Evolutionary conservation across 257 asterid species (phyloP).

Genomic region (Solanum acaule): DNA sequence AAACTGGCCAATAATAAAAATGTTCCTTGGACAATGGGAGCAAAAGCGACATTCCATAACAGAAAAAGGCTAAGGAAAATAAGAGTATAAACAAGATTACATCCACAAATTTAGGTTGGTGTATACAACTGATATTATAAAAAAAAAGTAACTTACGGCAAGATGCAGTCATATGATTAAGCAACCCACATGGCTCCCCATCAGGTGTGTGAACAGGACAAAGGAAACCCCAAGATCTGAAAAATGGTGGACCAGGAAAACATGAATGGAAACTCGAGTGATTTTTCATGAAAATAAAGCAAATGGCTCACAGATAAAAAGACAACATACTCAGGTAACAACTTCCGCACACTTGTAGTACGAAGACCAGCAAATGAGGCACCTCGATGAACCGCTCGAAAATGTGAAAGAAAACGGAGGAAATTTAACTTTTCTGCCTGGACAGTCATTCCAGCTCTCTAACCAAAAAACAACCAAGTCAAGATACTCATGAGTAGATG

Average conservation of each 20-base stretch:
- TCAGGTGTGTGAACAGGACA: conserved; percentile 99
- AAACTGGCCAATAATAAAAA: background rate
- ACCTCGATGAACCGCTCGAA: conserved; percentile 97
- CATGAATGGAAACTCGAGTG: background rate
- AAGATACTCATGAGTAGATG: background rate
- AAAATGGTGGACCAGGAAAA: background rate
- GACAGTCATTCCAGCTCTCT: conserved; percentile 97
- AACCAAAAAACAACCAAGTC: conserved; percentile 9
- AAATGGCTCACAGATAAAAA: background rate
- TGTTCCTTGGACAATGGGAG: background rate
- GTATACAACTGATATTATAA: background rate
- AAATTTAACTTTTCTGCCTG: conserved; percentile 85
- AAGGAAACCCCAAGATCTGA: conserved; percentile 95
- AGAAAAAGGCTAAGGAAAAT: background rate
- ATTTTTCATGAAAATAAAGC: background rate
- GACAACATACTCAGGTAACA: conserved; percentile 89
- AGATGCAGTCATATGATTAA: conserved; percentile 84
- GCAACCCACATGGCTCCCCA: conserved; percentile 97
- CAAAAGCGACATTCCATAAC: background rate
- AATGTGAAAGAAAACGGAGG: conserved; percentile 88
- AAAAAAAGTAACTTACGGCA: conserved; percentile 59
- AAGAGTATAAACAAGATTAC: background rate
- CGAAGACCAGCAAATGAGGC: conserved; percentile 97
- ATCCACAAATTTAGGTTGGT: background rate
- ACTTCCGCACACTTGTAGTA: conserved; percentile 91